Conservation (phyloP, 805 yeast species). For the Phaffomyces opuntiae region DNA sequence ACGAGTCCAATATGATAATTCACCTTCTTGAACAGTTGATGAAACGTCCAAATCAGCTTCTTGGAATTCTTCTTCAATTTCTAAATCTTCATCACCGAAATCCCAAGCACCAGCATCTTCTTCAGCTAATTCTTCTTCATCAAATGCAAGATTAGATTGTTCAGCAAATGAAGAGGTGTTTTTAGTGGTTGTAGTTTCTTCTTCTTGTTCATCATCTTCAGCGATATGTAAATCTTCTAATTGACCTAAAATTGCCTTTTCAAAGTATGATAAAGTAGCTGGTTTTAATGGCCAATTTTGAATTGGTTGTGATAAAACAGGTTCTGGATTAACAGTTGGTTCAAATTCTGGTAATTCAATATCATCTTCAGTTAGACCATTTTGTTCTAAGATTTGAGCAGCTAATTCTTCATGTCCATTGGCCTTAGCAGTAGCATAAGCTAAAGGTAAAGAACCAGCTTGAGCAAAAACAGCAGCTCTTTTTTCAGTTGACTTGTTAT, state of each 20-base stretch:
- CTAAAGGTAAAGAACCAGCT: slow-evolving; percentile 80
- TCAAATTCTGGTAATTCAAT: slow-evolving; percentile 55
- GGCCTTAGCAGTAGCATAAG: slow-evolving; percentile 86
- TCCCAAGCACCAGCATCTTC: slow-evolving; percentile 63
- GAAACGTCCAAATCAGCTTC: slow-evolving; percentile 35
- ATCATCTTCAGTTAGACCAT: slow-evolving; percentile 58
- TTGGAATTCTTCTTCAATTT: slow-evolving; percentile 55
- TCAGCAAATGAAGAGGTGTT: slow-evolving; percentile 26
- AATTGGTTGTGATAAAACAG: slow-evolving; percentile 38
- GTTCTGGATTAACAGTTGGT: slow-evolving; percentile 38
- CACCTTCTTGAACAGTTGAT: slow-evolving; percentile 32
- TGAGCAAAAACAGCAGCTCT: slow-evolving; percentile 69
- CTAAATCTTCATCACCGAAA: slow-evolving; percentile 71
- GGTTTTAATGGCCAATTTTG: slow-evolving; percentile 78
- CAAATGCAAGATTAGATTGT: slow-evolving; percentile 26
- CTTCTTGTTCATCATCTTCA: slow-evolving; percentile 28
- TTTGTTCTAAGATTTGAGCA: slow-evolving; percentile 57
- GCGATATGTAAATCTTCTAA: slow-evolving; percentile 56
- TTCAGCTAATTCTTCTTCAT: slow-evolving; percentile 39
- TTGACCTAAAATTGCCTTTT: slow-evolving; percentile 74
- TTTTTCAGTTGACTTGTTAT: slow-evolving; percentile 64
- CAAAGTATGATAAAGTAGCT: slow-evolving; percentile 72
- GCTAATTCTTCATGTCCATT: slow-evolving; percentile 78
- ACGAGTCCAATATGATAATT: slow-evolving; percentile 75
- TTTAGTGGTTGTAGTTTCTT: slow-evolving; percentile 12